phyloP scores from a whole-genome alignment of 2,329 filamentous ascomycete species.

The Fusarium sororula region DNA sequence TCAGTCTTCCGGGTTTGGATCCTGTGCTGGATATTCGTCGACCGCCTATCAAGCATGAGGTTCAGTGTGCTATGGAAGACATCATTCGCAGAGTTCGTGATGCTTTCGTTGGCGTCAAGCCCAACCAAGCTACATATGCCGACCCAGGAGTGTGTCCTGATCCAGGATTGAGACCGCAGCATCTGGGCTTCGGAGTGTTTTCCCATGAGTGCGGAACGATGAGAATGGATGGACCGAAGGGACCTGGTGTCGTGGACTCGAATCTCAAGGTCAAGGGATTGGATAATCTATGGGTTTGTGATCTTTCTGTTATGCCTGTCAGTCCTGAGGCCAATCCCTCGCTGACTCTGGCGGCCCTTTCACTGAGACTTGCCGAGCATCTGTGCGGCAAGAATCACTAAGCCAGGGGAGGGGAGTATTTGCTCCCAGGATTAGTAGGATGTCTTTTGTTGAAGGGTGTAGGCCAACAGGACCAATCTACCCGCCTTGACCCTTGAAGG shows the following conservation, averaged over 20 bases:
- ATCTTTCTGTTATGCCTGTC: conserved; percentile 25
- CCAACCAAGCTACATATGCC: neutral
- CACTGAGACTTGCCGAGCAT: conserved; percentile 20
- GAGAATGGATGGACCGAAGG: conserved; percentile 20
- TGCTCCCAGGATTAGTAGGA: fast-evolving
- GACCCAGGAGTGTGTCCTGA: neutral
- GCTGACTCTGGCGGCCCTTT: conserved; percentile 20
- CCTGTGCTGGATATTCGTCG: conserved; percentile 17
- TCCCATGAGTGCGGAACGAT: conserved; percentile 32
- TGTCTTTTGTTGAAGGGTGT: no score
- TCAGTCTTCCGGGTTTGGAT: conserved; percentile 15
- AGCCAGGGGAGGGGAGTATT: fast-evolving
- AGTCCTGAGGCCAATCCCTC: conserved; percentile 28
- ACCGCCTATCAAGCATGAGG: neutral
- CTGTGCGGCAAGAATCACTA: neutral
- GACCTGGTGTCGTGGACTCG: neutral
- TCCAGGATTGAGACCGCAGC: conserved; percentile 10
- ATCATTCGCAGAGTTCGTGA: neutral
- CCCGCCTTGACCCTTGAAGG: no score
- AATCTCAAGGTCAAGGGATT: conserved; percentile 20
- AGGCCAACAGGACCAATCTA: no score
- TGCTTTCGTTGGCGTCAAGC: neutral
- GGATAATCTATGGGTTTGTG: conserved; percentile 26
- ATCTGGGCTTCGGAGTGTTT: conserved; percentile 27
- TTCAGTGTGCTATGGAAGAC: conserved; percentile 17